Base-by-base conservation (phyloP, 1,284 basidiomycete genomes). In the Apiotrichum montevideense region DNA sequence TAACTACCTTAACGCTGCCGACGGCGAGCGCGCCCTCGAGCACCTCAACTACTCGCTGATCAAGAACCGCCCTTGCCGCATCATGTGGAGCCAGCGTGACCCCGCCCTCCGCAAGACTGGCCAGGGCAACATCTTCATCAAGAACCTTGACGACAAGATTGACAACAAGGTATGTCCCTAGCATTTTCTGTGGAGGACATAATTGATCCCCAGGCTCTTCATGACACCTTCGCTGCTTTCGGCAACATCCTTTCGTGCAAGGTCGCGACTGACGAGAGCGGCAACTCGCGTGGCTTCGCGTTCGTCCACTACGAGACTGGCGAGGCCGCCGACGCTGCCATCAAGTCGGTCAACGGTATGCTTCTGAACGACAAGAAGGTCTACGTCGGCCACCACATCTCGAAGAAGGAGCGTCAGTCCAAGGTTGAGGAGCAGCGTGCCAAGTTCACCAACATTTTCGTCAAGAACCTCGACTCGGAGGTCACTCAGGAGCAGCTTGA, bases 1-100 rank as follows among this genome's bases (percentile, higher is more conserved):
- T 77, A 99, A 98, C 82, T 99, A 96, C 79, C 84, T 99, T 77
- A 98, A 98, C 77, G 82, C 92, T 40, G 83, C 80, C 57, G 96
- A 99, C 83, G 96, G 95, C 86, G 96, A 99, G 82, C 92, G 94
- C 76, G 95, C 96, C 63, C 84, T 99, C 65, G 96, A 99, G 82
- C 91, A 95, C 80, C 87, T 99, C 79, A 99, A 99, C 82, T 99
- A 98, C 79, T 97, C 95, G 65, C 81, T 95, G 73, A 98, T 99
- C 82, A 98, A 98, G 83, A 87, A 87, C 79, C 90, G 92, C 72
- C 88, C 96, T 64, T 99, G 96, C 83, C 93, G 96, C 73, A 99
- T 99, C 83, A 99, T 99, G 96, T 98, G 96, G 94, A 98, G 94
- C 72, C 95, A 98, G 85, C 91, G 96, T 77, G 96, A 98, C 82